These are phyloP conservation scores for Stachybotrys chartarum DNA, from an alignment of 2,329 filamentous ascomycete genomes.

Conservation along the genomic window DNA sequence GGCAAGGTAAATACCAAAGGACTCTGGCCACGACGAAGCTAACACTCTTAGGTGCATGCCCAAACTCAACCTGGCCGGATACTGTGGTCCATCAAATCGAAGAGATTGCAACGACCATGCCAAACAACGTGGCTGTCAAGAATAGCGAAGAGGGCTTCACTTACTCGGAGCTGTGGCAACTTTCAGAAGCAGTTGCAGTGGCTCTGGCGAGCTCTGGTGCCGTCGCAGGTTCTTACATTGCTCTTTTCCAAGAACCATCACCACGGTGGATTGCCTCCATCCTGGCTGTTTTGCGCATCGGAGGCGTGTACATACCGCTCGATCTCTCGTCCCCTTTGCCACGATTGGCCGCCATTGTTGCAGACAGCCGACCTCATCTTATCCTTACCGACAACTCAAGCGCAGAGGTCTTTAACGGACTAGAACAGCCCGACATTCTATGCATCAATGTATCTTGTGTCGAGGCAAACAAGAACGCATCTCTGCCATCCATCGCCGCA, in stretches of 20 bases:
- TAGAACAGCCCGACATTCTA: neutral
- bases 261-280: neutral
- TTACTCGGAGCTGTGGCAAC: neutral
- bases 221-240: neutral
- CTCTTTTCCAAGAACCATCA: neutral
- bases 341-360: neutral
- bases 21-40: neutral
- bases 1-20: neutral
- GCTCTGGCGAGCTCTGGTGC: neutral
- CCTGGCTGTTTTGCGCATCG: neutral
- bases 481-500: too few species aligned
- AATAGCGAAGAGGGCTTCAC: neutral
- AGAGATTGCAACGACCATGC: neutral
- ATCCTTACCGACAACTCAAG: neutral
- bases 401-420: too few species aligned
- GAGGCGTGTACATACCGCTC: neutral
- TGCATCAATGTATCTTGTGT: neutral
- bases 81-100: neutral
- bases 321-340: neutral
- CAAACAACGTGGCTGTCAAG: neutral
- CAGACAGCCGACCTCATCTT: neutral
- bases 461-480: neutral
- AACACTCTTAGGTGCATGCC: neutral
- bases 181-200: neutral
- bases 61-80: neutral